These are phyloP conservation scores for Cicer yamashitae DNA, from an alignment of 306 rosid species.

Conservation along the genomic window DNA sequence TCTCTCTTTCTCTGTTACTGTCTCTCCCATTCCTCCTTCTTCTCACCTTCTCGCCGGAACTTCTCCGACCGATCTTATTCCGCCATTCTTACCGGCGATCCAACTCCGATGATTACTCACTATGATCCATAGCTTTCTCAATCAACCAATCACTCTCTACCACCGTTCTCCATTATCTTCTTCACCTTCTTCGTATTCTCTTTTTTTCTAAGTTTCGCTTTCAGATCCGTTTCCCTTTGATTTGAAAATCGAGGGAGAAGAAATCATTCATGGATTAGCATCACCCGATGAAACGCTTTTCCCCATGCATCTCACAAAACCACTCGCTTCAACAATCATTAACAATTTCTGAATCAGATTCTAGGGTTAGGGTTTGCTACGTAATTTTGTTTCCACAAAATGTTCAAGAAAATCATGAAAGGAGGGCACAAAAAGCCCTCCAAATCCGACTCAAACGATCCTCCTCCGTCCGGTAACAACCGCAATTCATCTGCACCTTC, in stretches of 20 bases:
- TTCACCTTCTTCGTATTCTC: constrained; percentile 8
- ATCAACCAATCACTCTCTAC: constrained; percentile 16
- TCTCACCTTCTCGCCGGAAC: constrained; percentile 66
- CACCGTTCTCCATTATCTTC: constrained; percentile 31
- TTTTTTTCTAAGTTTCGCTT: constrained; percentile 18
- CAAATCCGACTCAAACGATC: constrained; percentile 78
- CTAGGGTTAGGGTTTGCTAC: constrained; percentile 64
- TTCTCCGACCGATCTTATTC: constrained; percentile 52
- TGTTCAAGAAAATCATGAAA: constrained; percentile 90
- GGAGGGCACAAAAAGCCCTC: constrained; percentile 86
- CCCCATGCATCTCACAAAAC: constrained; percentile 45
- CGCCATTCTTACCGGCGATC: constrained; percentile 59
- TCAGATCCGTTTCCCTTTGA: constrained; percentile 58
- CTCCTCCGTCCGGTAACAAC: constrained; percentile 51
- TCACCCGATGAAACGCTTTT: constrained; percentile 41
- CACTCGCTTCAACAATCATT: constrained; percentile 25
- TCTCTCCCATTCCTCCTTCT: constrained; percentile 34
- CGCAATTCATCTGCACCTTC: constrained; percentile 53
- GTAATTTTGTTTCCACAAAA: constrained; percentile 40
- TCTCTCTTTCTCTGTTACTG: constrained; percentile 43
- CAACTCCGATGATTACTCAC: constrained; percentile 53
- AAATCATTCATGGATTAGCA: constrained; percentile 41
- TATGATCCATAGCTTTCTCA: constrained; percentile 48
- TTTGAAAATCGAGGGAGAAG: constrained; percentile 38
- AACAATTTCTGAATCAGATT: constrained; percentile 36